Conservation (phyloP, 441 rosid genomes). For the Gossypium schwendimanii region DNA sequence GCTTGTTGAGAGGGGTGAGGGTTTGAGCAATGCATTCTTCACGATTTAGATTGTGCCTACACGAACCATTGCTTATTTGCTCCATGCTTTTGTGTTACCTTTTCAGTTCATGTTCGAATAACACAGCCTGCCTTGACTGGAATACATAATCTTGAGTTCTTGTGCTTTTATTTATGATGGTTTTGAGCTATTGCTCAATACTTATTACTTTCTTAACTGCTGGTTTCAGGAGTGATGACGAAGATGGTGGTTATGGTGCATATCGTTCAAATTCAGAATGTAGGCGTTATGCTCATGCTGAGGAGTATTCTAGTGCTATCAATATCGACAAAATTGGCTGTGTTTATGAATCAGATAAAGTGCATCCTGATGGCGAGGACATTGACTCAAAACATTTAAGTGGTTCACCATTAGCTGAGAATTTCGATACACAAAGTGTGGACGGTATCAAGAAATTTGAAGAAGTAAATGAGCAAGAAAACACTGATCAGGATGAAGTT, state of each 20-base stretch:
- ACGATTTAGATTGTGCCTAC: background rate
- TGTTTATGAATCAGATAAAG: conserved; percentile 32
- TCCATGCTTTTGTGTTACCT: background rate
- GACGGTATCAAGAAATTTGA: conserved; percentile 27
- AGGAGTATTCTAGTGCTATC: conserved; percentile 34
- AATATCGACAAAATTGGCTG: conserved; percentile 31
- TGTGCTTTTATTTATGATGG: conserved; percentile 1
- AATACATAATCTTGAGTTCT: background rate
- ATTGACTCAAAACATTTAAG: conserved; percentile 21
- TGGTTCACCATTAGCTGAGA: conserved; percentile 29
- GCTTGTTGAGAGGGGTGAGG: background rate
- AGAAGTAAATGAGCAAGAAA: conserved; percentile 26
- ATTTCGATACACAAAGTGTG: conserved; percentile 27
- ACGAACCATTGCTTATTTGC: background rate
- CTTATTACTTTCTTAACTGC: conserved; percentile 14
- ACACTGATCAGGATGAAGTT: conserved; percentile 37
- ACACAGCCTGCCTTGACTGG: background rate
- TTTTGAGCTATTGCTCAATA: conserved; percentile 1
- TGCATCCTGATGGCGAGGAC: conserved; percentile 32
- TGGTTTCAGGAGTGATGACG: conserved; percentile 56
- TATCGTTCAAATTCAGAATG: conserved; percentile 37
- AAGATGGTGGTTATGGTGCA: conserved; percentile 46
- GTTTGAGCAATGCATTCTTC: background rate
- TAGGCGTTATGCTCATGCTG: conserved; percentile 32
- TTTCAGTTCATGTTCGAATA: conserved; percentile 1